These are phyloP conservation scores for Aquilaria yunnanensis DNA, from an alignment of 345 rosid species.

Conservation along the genomic window DNA sequence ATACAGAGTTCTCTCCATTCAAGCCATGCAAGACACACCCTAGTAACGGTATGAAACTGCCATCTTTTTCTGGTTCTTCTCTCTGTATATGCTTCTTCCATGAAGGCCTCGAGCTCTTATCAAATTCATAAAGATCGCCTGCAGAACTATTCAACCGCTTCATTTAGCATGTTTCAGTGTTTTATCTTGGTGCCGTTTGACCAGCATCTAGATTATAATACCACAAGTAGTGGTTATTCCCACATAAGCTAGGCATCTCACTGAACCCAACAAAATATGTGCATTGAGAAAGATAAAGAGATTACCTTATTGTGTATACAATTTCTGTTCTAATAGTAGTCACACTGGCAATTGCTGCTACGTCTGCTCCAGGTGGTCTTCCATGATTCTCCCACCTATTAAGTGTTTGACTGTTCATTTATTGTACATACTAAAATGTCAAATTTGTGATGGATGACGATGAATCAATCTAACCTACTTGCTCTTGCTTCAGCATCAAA, in stretches of 20 bases:
- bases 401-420: constrained; percentile 11
- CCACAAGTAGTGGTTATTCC: not conserved
- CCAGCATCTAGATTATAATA: not conserved
- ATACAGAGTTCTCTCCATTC: constrained; percentile 41
- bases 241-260: not conserved
- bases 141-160: constrained; percentile 35
- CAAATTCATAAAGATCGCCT: constrained; percentile 63
- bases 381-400: constrained; percentile 69
- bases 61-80: constrained; percentile 29
- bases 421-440: too few species aligned
- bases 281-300: constrained; percentile 10
- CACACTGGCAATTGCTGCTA: constrained; percentile 51
- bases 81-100: constrained; percentile 68
- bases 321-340: constrained; percentile 41
- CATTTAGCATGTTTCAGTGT: constrained; percentile 3
- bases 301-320: constrained; percentile 52
- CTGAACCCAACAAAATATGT: not conserved
- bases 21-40: constrained; percentile 39
- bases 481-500: too few species aligned
- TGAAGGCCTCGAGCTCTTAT: constrained; percentile 52
- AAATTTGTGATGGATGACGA: too few species aligned
- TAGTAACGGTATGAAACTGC: constrained; percentile 29
- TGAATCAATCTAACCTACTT: too few species aligned
- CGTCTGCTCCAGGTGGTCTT: constrained; percentile 58
- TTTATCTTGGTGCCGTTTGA: too few species aligned